Evolutionary conservation across 352 stramenopile species (phyloP), one percentile per base, ranked within the genome.

Genomic region (Globisporangium orthogonon): DNA sequence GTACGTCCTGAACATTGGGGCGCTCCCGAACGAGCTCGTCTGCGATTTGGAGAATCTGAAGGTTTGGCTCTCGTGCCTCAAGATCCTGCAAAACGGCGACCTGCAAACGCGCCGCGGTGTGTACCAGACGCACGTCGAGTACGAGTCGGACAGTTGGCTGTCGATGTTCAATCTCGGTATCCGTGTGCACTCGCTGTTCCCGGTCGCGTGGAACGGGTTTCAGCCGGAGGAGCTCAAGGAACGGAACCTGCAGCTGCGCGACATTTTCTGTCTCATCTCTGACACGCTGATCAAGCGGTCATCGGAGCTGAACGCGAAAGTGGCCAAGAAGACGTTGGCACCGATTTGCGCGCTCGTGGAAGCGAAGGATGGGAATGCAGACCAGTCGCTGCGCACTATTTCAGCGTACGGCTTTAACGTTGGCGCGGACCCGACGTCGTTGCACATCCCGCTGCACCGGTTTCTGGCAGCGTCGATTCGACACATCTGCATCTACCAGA

Each of bases 161-260:
- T 86, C 83, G 6, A 94, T 93, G 74, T 95, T 95, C 62, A 95
- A 95, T 43, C 71, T 95, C 18, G 86, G 86, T 18, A 95, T 95
- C 58, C 83, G 85, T 9, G 70, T 94, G 15, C 86, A 95, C 62
- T 91, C 86, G 11, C 70, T 94, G 3, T 95, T 94, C 37, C 78
- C 83, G 17, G 75, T 91, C 2, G 71, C 83, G 2, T 93, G 83
- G 81, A 86, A 83, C 52, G 76, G 81, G 2, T 86, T 91, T 54
- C 70, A 71, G 11, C 58, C 67, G 4, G 67, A 63, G 1, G 65
- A 77, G 28, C 61, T 90, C 5, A 45, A 71, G 54, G 18, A 50
- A 17, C 51, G 71, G 9, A 57, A 73, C 23, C 29, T 58, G 15
- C 52, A 64, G 9, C 54, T 93, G 39, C 52, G 63, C 4, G 67